Conservation (phyloP, 345 rosid species). For the Arabidopsis arenosa region DNA sequence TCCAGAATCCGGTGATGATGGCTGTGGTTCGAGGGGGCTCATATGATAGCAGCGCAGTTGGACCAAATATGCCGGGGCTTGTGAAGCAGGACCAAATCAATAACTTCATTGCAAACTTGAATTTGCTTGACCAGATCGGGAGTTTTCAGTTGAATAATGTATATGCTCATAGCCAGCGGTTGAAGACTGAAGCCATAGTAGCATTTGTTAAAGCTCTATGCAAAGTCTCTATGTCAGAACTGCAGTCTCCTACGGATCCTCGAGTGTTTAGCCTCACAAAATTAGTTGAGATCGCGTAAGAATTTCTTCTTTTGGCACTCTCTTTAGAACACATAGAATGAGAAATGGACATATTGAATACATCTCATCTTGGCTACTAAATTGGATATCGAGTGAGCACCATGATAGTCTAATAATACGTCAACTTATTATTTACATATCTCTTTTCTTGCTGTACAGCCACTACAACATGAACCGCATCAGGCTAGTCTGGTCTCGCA, state of each 20-base stretch:
- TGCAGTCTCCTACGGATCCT: slow-evolving; percentile 99
- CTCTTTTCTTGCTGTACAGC: slow-evolving; percentile 55
- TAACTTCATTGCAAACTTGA: slow-evolving; percentile 83
- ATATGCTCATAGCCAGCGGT: slow-evolving; percentile 92
- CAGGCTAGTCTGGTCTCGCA: slow-evolving; percentile 96
- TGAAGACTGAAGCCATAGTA: slow-evolving; percentile 92
- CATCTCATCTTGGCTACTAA: slow-evolving; percentile 22
- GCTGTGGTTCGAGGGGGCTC: slow-evolving; percentile 99
- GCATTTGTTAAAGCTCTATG: slow-evolving; percentile 94
- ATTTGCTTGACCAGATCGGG: slow-evolving; percentile 96
- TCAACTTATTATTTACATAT: slow-evolving; percentile 16
- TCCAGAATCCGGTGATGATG: slow-evolving; percentile 91
- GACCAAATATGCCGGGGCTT: slow-evolving; percentile 65
- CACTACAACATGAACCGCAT: slow-evolving; percentile 98
- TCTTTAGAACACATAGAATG: slow-evolving; percentile 24
- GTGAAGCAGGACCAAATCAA: slow-evolving; percentile 80
- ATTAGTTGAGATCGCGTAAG: slow-evolving; percentile 96
- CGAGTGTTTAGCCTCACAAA: slow-evolving; percentile 98
- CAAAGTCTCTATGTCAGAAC: slow-evolving; percentile 91
- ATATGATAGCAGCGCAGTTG: slow-evolving; percentile 79
- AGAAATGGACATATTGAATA: slow-evolving; percentile 21
- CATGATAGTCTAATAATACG: slow-evolving; percentile 26
- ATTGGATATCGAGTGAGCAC: slow-evolving; percentile 12
- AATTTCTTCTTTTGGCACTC: slow-evolving; percentile 32
- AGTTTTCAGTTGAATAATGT: slow-evolving; percentile 91